These are phyloP conservation scores for Scutellaria minor DNA, from an alignment of 257 asterid species.

Conservation along the genomic window DNA sequence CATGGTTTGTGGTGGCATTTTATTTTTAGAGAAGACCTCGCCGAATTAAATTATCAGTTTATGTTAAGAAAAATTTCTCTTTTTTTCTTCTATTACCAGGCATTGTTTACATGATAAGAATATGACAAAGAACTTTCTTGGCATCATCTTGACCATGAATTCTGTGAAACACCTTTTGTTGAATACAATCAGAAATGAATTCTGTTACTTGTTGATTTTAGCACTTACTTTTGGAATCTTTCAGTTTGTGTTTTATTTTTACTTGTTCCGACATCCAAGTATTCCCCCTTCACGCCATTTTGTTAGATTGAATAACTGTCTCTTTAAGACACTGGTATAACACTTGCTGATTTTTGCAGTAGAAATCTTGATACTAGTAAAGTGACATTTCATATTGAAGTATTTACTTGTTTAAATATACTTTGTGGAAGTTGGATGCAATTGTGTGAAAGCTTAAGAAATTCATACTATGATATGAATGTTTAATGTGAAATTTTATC, in stretches of 20 bases:
- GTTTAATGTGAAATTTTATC: background rate
- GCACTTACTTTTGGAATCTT: background rate
- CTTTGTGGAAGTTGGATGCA: background rate
- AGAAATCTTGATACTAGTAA: too few relatives aligned
- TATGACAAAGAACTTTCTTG: background rate
- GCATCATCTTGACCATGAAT: background rate
- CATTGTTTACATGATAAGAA: background rate
- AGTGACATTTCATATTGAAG: background rate
- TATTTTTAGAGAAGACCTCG: background rate
- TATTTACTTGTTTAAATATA: too few relatives aligned
- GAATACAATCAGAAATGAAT: background rate
- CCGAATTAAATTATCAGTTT: background rate
- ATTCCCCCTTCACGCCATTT: too few relatives aligned
- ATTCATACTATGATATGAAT: slow-evolving; percentile 16
- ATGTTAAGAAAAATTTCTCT: background rate
- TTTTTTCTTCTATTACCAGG: background rate
- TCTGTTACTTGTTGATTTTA: background rate
- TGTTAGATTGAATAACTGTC: too few relatives aligned
- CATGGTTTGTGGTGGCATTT: background rate
- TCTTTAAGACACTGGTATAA: background rate
- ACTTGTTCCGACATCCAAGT: background rate
- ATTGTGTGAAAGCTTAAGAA: background rate
- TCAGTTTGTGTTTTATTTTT: background rate
- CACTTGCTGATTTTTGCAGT: too few relatives aligned
- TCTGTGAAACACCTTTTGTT: slow-evolving; percentile 7